Percentiles rank a stretch among this genome's conserved stretches.
Evolutionary conservation across 345 rosid genomes (phyloP).

Genomic region (Rhodomyrtus tomentosa): DNA sequence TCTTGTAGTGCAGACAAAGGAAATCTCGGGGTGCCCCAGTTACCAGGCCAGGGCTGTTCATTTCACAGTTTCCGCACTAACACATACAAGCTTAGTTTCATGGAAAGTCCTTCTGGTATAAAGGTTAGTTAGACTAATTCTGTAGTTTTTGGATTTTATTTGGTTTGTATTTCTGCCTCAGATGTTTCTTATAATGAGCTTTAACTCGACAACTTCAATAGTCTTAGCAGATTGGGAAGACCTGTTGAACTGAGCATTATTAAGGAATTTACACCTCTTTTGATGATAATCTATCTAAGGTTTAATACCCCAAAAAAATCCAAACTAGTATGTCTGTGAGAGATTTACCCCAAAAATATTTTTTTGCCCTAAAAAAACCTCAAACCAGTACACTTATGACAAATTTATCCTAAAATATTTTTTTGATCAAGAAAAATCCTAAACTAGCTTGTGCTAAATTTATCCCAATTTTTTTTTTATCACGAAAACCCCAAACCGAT

Average conservation of each 20-base stretch:
- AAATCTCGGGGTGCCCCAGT: constrained; percentile 82
- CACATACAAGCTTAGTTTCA: constrained; percentile 89
- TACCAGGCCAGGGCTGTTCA: constrained; percentile 93
- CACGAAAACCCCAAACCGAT: too few relatives aligned
- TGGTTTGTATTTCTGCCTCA: neutral
- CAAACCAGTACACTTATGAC: too few relatives aligned
- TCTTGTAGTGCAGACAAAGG: constrained; percentile 54
- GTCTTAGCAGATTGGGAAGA: neutral
- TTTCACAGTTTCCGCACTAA: constrained; percentile 91
- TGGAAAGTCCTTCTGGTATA: constrained; percentile 93
- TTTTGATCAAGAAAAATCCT: too few relatives aligned
- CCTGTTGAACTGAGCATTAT: neutral
- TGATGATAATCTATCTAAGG: neutral
- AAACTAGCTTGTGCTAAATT: too few relatives aligned
- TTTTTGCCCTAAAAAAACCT: too few relatives aligned
- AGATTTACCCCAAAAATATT: too few relatives aligned
- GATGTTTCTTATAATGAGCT: neutral
- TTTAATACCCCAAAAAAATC: too few relatives aligned
- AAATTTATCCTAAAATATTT: too few relatives aligned
- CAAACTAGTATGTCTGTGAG: too few relatives aligned
- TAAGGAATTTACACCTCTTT: neutral
- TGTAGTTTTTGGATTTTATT: neutral
- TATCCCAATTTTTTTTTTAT: too few relatives aligned
- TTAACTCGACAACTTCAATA: neutral
- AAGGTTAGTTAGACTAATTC: constrained; percentile 33